Evolutionary conservation across 2,329 filamentous ascomycete species (phyloP), one percentile per base, ranked within the genome.

Genomic region (Fusarium solani-melongenae): DNA sequence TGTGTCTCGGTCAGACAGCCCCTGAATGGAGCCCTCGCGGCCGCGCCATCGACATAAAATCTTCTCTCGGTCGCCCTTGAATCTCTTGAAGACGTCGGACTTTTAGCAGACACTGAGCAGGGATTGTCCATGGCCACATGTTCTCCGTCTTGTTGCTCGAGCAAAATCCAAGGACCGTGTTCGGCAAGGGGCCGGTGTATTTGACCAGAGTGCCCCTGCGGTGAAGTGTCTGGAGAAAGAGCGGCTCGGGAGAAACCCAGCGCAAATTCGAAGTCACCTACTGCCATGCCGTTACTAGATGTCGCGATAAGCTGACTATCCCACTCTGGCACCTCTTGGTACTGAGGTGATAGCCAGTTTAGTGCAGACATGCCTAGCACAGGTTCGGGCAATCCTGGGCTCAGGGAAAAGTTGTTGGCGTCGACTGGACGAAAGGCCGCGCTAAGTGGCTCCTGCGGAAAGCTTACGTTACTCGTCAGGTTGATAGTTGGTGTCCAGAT

Each of bases 1-100:
- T 31, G 29, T 14, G 24, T 14, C 6, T 53, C 24, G 27, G 3
- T 2, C 29, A 27, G 12, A 6, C 49, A 14, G 29, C 49, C 49
- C 2, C 49, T 14, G 15, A 70, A 70, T 38, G 68, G 68, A 22
- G 67, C 68, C 24, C 68, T 70, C 29, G 68, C 62, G 15, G 20
- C 44, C 14, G 62, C 62, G 22, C 67, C 68, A 57, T 71, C 62
- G 17, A 70, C 62, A 39, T 70, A 70, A 1, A 71, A 22, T 6
- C 55, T 58, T 11, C 68, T 27, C 49, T 53, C 49, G 0, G 24
- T 53, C 7, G 3, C 24, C 27, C 17, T 53, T 5, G 49, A 53
- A 29, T 11, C 17, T n/a, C 10, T 31, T 17, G 49, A 53, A 31
- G 49, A 53, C 5, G 49, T 6, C 20, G 20, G 15, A 3, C 41